Evolutionary conservation across 2,329 filamentous ascomycete genomes (phyloP), one percentile per base, ranked within the genome.

Genomic region (Laburnicola sp.): DNA sequence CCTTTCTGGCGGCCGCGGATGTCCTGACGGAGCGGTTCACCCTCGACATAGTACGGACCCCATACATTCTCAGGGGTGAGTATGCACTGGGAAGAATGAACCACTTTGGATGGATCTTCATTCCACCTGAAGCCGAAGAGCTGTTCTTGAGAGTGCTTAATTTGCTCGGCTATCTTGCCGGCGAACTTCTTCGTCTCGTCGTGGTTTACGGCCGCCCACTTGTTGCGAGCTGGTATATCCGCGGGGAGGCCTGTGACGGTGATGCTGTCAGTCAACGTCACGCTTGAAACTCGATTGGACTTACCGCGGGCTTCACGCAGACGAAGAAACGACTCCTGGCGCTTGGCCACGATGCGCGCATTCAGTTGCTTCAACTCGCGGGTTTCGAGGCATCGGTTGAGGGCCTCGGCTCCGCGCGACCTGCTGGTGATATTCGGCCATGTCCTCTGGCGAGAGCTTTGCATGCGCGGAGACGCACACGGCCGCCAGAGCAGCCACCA

Each of bases 1-100:
- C 79, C 80, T 1, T 53, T 43, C 62, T 80, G 72, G n/a, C 70
- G 67, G 36, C 77, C 77, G 3, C 65, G 68, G 26, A 82, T 64
- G 54, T 82, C 68, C n/a, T 69, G 56, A n/a, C 79, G 74, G 51
- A 81, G 58, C 36, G 73, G 72, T 59, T 80, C 77, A 26, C 78
- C 79, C 6, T 70, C 60, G 45, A 79, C 74, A 53, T 78, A 64
- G 42, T 58, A 69, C 2, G 62, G 58, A 16, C 57, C 60, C 27
- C 56, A 54, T 3, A 58, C 61, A 25, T 48, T 50, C 38, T 60
- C 56, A 3, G 63, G 58, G 7, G 57, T 42, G 6, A 65, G 44
- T 26, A 59, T 55, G 44, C 57, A 65, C 21, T 38, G 41, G 21
- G 46, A 34, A 7, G 27, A 21, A 6, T 26, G 22, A 10, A 21